Evolutionary conservation across 345 rosid genomes (phyloP).

Genomic region (Gossypium sturtianum): DNA sequence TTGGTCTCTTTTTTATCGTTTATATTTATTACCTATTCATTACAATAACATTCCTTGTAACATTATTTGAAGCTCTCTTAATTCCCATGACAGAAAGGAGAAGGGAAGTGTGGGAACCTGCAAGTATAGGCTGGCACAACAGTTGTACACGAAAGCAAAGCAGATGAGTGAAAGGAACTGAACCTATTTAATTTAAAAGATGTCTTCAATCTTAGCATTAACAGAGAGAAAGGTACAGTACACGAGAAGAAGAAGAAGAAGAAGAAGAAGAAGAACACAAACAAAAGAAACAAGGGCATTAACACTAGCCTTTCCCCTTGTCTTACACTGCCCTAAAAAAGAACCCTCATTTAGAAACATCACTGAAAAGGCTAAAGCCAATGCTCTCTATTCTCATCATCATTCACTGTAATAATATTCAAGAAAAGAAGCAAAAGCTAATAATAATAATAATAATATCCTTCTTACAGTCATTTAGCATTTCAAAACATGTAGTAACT

Average conservation of each 20-base stretch:
- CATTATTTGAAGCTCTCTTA: conserved; percentile 3
- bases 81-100: not conserved
- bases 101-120: too few species aligned
- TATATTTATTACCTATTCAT: not conserved
- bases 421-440: not conserved
- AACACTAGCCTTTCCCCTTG: conserved; percentile 33
- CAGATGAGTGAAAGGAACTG: conserved; percentile 8
- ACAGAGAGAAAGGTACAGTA: conserved; percentile 16
- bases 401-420: conserved; percentile 19
- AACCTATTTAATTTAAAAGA: conserved; percentile 19
- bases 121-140: not conserved
- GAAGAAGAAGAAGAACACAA: conserved; percentile 17
- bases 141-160: conserved; percentile 9
- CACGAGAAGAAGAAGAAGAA: not conserved
- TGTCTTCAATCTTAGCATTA: conserved; percentile 4
- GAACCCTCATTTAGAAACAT: conserved; percentile 19
- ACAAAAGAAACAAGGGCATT: conserved; percentile 46
- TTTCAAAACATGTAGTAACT: too few species aligned
- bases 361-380: conserved; percentile 41
- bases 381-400: conserved; percentile 30
- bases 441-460: not conserved
- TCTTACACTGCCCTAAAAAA: conserved; percentile 2
- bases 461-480: conserved; percentile 9
- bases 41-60: not conserved
- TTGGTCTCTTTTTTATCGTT: not conserved